Conservation (phyloP, 164 flowering plant species). For the Litsea cubeba region DNA sequence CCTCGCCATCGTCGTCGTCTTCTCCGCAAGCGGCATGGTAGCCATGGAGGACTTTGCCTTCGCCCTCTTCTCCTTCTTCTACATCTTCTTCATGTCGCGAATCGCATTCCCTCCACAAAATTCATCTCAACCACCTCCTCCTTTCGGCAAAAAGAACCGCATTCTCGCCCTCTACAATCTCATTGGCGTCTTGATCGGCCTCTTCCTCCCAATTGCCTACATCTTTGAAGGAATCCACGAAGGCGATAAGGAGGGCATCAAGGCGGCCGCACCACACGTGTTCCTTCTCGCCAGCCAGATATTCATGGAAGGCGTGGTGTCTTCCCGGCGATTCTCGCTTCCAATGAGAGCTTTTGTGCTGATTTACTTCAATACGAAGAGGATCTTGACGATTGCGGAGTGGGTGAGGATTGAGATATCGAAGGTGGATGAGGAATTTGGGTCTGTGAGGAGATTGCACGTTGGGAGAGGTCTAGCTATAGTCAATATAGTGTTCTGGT, state of each 20-base stretch:
- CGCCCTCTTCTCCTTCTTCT: slow-evolving; percentile 30
- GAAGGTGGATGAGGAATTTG: slow-evolving; percentile 9
- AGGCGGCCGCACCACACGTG: slow-evolving; percentile 66
- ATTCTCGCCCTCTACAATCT: slow-evolving; percentile 35
- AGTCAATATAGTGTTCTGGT: slow-evolving; percentile 65
- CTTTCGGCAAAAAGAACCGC: slow-evolving; percentile 28
- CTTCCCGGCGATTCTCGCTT: slow-evolving; percentile 37
- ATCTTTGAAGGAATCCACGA: slow-evolving; percentile 55
- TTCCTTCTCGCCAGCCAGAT: slow-evolving; percentile 64
- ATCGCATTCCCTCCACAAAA: slow-evolving; percentile 19
- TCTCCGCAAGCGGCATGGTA: slow-evolving; percentile 43
- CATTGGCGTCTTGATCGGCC: slow-evolving; percentile 47
- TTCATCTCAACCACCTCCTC: slow-evolving; percentile 18
- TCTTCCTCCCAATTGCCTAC: slow-evolving; percentile 52
- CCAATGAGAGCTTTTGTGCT: slow-evolving; percentile 62
- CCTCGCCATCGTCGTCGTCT: slow-evolving; percentile 26
- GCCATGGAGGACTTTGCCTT: slow-evolving; percentile 25
- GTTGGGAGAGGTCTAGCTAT: slow-evolving; percentile 58
- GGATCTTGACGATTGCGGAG: slow-evolving; percentile 48
- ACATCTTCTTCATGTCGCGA: slow-evolving; percentile 24
- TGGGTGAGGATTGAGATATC: slow-evolving; percentile 38
- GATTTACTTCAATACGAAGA: slow-evolving; percentile 50
- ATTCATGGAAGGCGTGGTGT: slow-evolving; percentile 57
- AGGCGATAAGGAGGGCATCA: slow-evolving; percentile 58
- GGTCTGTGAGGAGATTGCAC: slow-evolving; percentile 30